Percentiles rank a stretch among this genome's conserved stretches.
phyloP scores from a whole-genome alignment of 139 green algal genomes.

The Micractinium conductrix region DNA sequence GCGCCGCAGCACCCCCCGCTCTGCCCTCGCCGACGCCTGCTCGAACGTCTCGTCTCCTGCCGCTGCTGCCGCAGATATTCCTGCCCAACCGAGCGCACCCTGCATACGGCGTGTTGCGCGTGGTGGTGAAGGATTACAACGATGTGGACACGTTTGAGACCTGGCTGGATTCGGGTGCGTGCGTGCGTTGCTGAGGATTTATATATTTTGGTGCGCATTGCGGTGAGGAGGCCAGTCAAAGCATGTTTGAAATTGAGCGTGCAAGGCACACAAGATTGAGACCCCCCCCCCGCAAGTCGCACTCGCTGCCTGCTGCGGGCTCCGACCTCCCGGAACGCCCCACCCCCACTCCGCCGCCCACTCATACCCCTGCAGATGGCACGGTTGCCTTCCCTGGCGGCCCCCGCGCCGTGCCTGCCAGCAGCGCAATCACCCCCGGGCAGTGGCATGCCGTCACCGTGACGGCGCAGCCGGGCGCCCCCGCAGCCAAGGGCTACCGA shows the following conservation, averaged over 20 bases:
- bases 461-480: slow-evolving; percentile 41
- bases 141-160: slow-evolving; percentile 45
- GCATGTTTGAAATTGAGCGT: too few species aligned
- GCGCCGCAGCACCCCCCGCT: not conserved
- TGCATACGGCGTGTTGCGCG: slow-evolving; percentile 52
- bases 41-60: too few species aligned
- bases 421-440: slow-evolving; percentile 44
- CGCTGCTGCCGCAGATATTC: too few species aligned
- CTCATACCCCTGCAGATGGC: slow-evolving; percentile 5
- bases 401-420: not conserved
- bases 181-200: too few species aligned
- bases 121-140: slow-evolving; percentile 59
- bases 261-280: too few species aligned
- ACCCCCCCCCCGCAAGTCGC: too few species aligned
- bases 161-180: slow-evolving; percentile 63
- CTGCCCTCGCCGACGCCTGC: not conserved
- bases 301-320: too few species aligned
- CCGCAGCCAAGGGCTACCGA: slow-evolving; percentile 29
- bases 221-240: too few species aligned
- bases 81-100: slow-evolving; percentile 31
- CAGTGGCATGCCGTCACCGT: slow-evolving; percentile 77
- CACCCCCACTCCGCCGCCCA: not conserved
- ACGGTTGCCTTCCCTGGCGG: not conserved
- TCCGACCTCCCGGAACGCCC: too few species aligned
- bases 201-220: too few species aligned